phyloP scores from a whole-genome alignment of 2,329 filamentous ascomycete species.

The Ascochyta pisi region DNA sequence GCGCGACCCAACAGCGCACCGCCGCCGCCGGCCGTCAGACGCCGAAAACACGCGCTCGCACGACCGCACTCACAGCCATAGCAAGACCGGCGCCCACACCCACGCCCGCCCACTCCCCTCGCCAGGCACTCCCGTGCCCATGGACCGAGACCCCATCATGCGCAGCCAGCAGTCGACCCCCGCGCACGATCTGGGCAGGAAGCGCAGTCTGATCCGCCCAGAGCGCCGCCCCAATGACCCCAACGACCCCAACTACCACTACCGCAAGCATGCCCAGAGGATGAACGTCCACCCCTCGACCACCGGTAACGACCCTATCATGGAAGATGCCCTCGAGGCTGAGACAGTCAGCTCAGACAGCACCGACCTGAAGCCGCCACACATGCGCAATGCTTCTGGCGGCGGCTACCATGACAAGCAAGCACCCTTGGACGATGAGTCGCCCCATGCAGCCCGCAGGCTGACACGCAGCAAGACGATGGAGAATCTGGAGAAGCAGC shows the following conservation, averaged over 20 bases:
- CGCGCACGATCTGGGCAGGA: constrained; percentile 67
- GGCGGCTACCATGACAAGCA: constrained; percentile 49
- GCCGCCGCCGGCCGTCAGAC: constrained; percentile 70
- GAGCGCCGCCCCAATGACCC: constrained; percentile 85
- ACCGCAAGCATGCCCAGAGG: constrained; percentile 90
- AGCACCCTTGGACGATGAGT: constrained; percentile 41
- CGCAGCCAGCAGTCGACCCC: constrained; percentile 43
- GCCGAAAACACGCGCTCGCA: constrained; percentile 68
- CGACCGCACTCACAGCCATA: constrained; percentile 43
- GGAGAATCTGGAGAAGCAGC: constrained; percentile 66
- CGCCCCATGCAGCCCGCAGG: constrained; percentile 60
- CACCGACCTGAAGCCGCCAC: constrained; percentile 59
- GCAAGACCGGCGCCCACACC: constrained; percentile 52
- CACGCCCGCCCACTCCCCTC: constrained; percentile 54
- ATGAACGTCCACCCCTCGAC: constrained; percentile 91
- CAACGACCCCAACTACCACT: constrained; percentile 94
- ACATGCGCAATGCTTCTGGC: constrained; percentile 48
- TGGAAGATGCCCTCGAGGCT: constrained; percentile 69
- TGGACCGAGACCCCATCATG: constrained; percentile 63
- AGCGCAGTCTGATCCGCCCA: constrained; percentile 86
- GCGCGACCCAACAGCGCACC: constrained; percentile 71
- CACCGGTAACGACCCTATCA: constrained; percentile 87
- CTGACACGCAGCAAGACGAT: constrained; percentile 68
- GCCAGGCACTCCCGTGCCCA: constrained; percentile 50
- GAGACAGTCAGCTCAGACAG: constrained; percentile 69